phyloP scores from a whole-genome alignment of 1,139 yeast genomes.

The Suhomyces panamericanus region DNA sequence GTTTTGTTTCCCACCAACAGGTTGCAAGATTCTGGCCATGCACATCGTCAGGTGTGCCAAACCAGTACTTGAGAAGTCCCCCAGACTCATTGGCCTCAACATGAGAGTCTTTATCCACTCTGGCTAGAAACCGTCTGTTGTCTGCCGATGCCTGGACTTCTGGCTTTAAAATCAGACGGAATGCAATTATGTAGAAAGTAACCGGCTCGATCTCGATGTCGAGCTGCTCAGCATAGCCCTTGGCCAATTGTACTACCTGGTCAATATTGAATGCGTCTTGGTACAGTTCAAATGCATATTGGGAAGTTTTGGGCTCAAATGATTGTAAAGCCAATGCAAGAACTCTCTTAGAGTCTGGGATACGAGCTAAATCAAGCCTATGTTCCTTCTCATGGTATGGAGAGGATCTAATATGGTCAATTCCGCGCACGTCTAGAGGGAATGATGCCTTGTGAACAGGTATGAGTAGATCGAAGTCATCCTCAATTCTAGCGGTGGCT shows the following conservation, averaged over 20 bases:
- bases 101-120: slow-evolving; percentile 30
- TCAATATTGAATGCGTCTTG: slow-evolving; percentile 26
- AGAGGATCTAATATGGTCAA: slow-evolving; percentile 23
- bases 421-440: slow-evolving; percentile 12
- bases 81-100: slow-evolving; percentile 32
- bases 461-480: slow-evolving; percentile 14
- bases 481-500: slow-evolving; percentile 16
- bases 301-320: slow-evolving; percentile 17
- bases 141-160: slow-evolving; percentile 24
- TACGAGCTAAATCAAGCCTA: slow-evolving; percentile 21
- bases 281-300: slow-evolving; percentile 26
- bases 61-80: slow-evolving; percentile 36
- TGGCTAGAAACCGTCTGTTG: slow-evolving; percentile 24
- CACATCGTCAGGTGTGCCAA: slow-evolving; percentile 29
- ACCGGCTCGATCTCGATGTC: slow-evolving; percentile 18
- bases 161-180: slow-evolving; percentile 27
- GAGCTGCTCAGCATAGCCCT: slow-evolving; percentile 17
- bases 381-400: slow-evolving; percentile 31
- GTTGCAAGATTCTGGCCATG: slow-evolving; percentile 34
- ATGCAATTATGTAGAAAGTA: slow-evolving; percentile 29
- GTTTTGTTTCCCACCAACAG: slow-evolving; percentile 33
- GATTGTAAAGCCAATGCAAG: slow-evolving; percentile 30
- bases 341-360: slow-evolving; percentile 21
- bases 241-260: slow-evolving; percentile 18
- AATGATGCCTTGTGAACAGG: slow-evolving; percentile 15